phyloP scores from a whole-genome alignment of 768 basidiomycete genomes.

The Piloderma croceum region DNA sequence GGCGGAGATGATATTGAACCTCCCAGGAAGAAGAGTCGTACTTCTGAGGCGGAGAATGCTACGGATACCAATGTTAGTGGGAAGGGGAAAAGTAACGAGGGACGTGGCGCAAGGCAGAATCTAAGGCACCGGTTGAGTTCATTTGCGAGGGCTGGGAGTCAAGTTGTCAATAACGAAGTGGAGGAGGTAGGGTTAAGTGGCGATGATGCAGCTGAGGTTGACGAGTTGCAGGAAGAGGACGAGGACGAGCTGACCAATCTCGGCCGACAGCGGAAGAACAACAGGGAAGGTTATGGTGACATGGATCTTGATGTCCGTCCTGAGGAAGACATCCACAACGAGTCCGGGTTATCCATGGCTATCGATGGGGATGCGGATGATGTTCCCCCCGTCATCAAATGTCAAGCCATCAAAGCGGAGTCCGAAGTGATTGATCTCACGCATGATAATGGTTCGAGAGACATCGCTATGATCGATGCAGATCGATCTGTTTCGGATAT shows the following conservation, averaged over 20 bases:
- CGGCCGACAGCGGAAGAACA: too few relatives aligned
- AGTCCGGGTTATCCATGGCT: neutral
- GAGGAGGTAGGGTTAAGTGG: conserved; percentile 16
- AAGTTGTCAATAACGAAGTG: conserved; percentile 15
- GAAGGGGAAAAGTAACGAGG: conserved; percentile 11
- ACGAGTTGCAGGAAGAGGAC: conserved; percentile 17
- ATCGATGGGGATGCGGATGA: neutral
- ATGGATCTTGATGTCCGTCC: conserved; percentile 3
- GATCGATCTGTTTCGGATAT: neutral
- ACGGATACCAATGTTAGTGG: conserved; percentile 7
- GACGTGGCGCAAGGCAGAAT: conserved; percentile 24
- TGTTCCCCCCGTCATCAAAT: too few relatives aligned
- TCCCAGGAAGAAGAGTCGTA: conserved; percentile 34
- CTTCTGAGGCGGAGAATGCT: conserved; percentile 6
- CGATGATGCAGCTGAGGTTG: conserved; percentile 11
- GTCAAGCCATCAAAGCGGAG: neutral
- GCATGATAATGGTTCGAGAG: conserved; percentile 18
- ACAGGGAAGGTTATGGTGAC: conserved; percentile 15
- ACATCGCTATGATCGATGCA: conserved; percentile 12
- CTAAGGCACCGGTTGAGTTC: conserved; percentile 44
- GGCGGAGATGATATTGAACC: conserved; percentile 11
- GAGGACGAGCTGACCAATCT: conserved; percentile 16
- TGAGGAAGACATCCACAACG: neutral
- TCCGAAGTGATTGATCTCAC: conserved; percentile 16
- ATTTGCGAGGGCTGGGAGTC: conserved; percentile 50